Base-by-base conservation (phyloP, 1,284 basidiomycete genomes). In the Cutaneotrichosporon sp. region DNA sequence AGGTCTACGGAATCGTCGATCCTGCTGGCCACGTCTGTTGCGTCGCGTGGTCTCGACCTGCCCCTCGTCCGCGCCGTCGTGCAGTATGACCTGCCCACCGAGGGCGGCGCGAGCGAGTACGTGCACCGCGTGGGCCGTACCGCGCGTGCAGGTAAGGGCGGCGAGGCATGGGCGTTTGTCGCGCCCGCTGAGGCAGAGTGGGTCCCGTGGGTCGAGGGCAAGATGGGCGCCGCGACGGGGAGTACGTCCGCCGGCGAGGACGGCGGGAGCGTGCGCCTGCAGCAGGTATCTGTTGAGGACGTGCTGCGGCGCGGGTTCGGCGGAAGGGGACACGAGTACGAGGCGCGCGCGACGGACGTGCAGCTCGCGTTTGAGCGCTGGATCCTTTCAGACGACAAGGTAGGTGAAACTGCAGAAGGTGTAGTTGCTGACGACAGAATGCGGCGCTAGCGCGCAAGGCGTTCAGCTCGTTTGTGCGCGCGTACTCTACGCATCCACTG, bases 41-140 rank as follows among this genome's bases (percentile, higher is more conserved):
- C 94, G 1, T 91, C 93, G 30, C 89, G 96, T 68, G 96, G 96
- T 67, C 81, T 99, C n/a, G 96, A 98, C 77, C 78, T 99, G 42
- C 92, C 92, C 3, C 82, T 90, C n/a, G 92, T 98, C 8, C 85
- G 86, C 17, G 88, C 90, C 3, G 93, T 99, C 52, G 79, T 98
- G 33, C 96, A 98, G 69, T 94, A 94, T 69, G 96, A 99, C 72
- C 82, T 97, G 22, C 94, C 96, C 0, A 98, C 96, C 0, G 96
- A 98, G 77, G 90, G 92, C 14, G 94, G 96, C 2, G 86, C 87
- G 15, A 96, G 88, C 20, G 96, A 99, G 73, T 98, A 99, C 66
- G 85, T 98, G 5, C 96, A 99, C 76, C 83, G 96, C 42, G 89
- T 98, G 7, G 96, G 96, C 22, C 85, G 96, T 56, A 99, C 96